Evolutionary conservation across 805 yeast species (phyloP).

Genomic region (Pichia heedii): DNA sequence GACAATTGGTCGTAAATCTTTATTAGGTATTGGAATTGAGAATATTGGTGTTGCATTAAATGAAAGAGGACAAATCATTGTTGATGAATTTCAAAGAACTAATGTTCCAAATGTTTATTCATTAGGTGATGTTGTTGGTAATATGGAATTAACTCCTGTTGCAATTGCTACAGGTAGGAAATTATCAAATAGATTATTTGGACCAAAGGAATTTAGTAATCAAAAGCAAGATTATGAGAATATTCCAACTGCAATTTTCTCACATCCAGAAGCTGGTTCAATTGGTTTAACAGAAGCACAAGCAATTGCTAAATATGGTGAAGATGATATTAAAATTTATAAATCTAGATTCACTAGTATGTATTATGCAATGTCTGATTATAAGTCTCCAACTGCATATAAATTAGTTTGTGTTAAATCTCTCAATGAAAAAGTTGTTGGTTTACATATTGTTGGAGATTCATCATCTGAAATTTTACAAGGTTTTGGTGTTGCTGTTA

Average conservation of each 20-base stretch:
- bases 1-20: conserved; percentile 89
- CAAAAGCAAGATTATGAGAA: conserved; percentile 80
- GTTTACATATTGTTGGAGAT: conserved; percentile 91
- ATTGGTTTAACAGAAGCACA: conserved; percentile 78
- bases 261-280: conserved; percentile 96
- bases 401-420: conserved; percentile 68
- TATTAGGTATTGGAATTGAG: conserved; percentile 66
- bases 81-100: conserved; percentile 85
- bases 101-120: conserved; percentile 64
- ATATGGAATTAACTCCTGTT: conserved; percentile 92
- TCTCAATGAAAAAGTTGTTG: conserved; percentile 84
- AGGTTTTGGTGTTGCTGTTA: conserved; percentile 96
- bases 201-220: conserved; percentile 56
- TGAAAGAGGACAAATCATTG: conserved; percentile 54
- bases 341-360: conserved; percentile 78
- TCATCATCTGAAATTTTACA: conserved; percentile 86
- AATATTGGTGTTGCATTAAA: conserved; percentile 62
- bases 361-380: conserved; percentile 82
- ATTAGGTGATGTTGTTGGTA: conserved; percentile 90
- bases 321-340: conserved; percentile 72
- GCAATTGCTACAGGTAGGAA: conserved; percentile 98
- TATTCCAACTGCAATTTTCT: conserved; percentile 92
- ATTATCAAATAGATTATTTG: conserved; percentile 85
- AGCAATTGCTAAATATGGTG: conserved; percentile 74
- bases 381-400: conserved; percentile 82